Conservation (phyloP, 225 moss, liverwort and hornwort species). For the Polytrichum formosum region DNA sequence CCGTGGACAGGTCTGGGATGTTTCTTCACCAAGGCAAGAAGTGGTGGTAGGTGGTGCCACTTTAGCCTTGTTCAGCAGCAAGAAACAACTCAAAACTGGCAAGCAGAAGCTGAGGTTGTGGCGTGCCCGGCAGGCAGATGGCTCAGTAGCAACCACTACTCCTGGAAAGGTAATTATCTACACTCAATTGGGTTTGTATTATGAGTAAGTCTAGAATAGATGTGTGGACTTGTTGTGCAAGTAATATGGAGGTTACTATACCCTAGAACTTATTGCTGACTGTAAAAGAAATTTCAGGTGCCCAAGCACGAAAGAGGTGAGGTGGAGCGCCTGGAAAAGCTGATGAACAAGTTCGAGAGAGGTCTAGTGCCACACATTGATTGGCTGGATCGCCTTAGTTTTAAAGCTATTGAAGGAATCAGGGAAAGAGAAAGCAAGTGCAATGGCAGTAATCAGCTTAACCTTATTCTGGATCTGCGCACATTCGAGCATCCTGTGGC, state of each 20-base stretch:
- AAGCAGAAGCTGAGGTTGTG: constrained; percentile 92
- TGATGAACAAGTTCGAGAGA: constrained; percentile 90
- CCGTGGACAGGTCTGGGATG: constrained; percentile 84
- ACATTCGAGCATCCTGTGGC: constrained; percentile 95
- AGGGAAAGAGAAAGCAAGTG: constrained; percentile 78
- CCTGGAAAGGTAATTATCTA: constrained; percentile 72
- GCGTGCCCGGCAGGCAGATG: constrained; percentile 82
- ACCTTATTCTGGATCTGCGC: constrained; percentile 82
- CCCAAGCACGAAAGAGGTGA: constrained; percentile 86
- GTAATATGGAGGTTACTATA: too few species aligned
- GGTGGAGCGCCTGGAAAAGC: constrained; percentile 87
- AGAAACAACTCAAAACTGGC: constrained; percentile 91
- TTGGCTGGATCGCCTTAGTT: constrained; percentile 84
- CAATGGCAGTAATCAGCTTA: constrained; percentile 66
- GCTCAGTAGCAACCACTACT: constrained; percentile 69
- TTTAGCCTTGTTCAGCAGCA: constrained; percentile 79
- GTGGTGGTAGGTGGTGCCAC: constrained; percentile 89
- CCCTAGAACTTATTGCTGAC: background rate
- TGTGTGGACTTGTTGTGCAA: too few species aligned
- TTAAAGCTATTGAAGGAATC: constrained; percentile 72
- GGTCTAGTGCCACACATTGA: constrained; percentile 82
- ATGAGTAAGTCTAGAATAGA: too few species aligned
- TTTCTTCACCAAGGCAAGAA: constrained; percentile 83
- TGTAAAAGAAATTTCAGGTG: constrained; percentile 45
- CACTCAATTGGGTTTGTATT: constrained; percentile 7